Evolutionary conservation across 352 stramenopile species (phyloP), one percentile per base, ranked within the genome.

Genomic region (Phytophthora crassamura): DNA sequence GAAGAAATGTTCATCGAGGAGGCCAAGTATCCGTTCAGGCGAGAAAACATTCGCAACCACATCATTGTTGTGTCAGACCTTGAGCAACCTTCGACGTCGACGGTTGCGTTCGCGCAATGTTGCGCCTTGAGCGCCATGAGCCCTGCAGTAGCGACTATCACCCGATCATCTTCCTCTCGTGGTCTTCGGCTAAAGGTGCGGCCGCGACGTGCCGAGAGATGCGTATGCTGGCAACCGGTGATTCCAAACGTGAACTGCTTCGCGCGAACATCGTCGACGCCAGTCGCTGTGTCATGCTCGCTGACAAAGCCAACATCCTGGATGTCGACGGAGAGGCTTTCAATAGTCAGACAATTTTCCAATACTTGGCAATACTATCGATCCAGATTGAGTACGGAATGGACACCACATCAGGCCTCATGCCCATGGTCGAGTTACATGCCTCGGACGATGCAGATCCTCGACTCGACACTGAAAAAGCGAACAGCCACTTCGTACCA

Each of bases 361-460:
- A 88, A 33, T 91, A 88, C 50, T 56, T 91, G 15, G 81, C 77
- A 30, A 74, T 91, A 10, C 47, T 87, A 34, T 80, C 80, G 15
- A 89, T 91, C 52, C 74, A 88, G 63, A 74, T 74, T 7, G 82
- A 89, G 28, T 77, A 74, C 39, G 67, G 74, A 5, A 62, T 75
- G 39, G 69, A 79, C 62, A 72, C 77, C 16, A 81, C 68, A 3
- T 74, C 72, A 30, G 69, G 77, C 9, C 74, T 88, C 16, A 74
- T 77, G 61, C 76, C 82, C 7, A 80, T 91, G 47, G 80, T 88
- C 20, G 80, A 91, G 64, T 64, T 91, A 82, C n/a, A 72, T 86
- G 43, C 72, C 82, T 6, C 66, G 78, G 0, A 91, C 78, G 32
- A 87, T 91, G 78, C 81, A 87, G 38, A 88, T 91, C 28, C 69